Evolutionary conservation across 192 early-diverging fungal species (phyloP), one percentile per base, ranked within the genome.

Genomic region (Chytriomyces sp.): DNA sequence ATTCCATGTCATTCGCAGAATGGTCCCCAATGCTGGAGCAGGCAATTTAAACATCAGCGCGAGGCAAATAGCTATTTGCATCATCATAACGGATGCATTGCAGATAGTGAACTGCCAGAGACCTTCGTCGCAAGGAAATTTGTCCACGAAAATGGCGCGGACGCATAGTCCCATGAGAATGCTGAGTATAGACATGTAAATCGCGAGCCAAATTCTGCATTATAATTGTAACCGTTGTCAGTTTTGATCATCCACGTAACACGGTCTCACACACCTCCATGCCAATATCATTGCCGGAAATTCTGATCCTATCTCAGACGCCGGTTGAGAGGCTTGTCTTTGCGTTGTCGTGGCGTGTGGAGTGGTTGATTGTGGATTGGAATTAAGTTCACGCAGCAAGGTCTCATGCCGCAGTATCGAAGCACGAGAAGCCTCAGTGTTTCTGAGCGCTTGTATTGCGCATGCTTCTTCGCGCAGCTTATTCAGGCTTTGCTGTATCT

Each of bases 1-100:
- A 12, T 5, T 17, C 65, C 65, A 68, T 17, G 65, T 68, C 65
- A 68, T 68, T n/a, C 65, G 30, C 37, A 68, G 10, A 14, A 5
- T 33, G 30, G 52, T n/a, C 39, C 65, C 65, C 6, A 55, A 22
- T 31, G 7, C 32, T 34, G 52, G 52, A 1, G 0, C 19, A 4
- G 65, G 65, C 14, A 68, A 37, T 5, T 33, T 68, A 22, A 53
- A 12, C 14, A 68, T 17, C 30, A 68, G 36, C 28, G n/a, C 3
- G 22, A 34, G 8, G 6, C 30, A 19, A 8, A 68, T 2, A 10
- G 33, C 7, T 8, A 68, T 37, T 34, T 68, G 65, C n/a, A 37
- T 2, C 3, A 19, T 31, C 65, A 68, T 68, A 44, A 68, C 65
- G 36, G 10, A 28, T 14, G 52, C n/a, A n/a, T 34, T 55, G 17